Evolutionary conservation across 495 filamentous ascomycete genomes (phyloP), one percentile per base, ranked within the genome.

Genomic region (Penicillium subrubescens): DNA sequence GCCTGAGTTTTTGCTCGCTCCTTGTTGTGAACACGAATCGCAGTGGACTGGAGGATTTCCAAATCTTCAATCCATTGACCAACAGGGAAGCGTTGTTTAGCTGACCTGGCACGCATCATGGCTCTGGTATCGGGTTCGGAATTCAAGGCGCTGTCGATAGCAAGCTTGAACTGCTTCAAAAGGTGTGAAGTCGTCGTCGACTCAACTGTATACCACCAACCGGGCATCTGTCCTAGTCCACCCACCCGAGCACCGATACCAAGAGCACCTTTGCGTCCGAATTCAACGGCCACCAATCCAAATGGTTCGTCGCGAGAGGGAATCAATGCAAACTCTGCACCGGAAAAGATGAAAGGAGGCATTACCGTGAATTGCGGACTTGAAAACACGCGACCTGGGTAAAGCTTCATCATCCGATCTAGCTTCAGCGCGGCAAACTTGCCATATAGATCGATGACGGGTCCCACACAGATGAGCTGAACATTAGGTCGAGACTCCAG

Each of bases 271-370:
- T 92, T 92, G 27, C 90, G 82, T 29, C 90, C 90, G 66, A 92
- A 93, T 69, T 93, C 90, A 50, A 93, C 90, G 34, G 90, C 90
- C 4, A 92, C 90, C n/a, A 93, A 75, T 33, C 90, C 90, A 65
- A 93, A 93, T 0, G 90, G 90, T 71, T 93, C 90, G 64, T 93
- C 90, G 61, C 90, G 86, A 19, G 88, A 91, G 7, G 90, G 90
- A 60, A 93, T 92, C 35, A 93, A 78, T 17, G 90, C 90, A 64
- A 93, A 92, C 56, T 93, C 90, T 19, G 90, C 89, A 21, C 90
- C 90, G 55, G 86, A 90, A 76, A 92, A 92, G 65, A 93, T 88
- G 73, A 84, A 92, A 0, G 88, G 87, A 14, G 89, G 90, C 1
- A 93, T 78, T 0, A 86, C 83, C 0, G 89, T 92, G 71, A 92